Conservation (phyloP, 106 monocot genomes). For the Acorus calamus region DNA sequence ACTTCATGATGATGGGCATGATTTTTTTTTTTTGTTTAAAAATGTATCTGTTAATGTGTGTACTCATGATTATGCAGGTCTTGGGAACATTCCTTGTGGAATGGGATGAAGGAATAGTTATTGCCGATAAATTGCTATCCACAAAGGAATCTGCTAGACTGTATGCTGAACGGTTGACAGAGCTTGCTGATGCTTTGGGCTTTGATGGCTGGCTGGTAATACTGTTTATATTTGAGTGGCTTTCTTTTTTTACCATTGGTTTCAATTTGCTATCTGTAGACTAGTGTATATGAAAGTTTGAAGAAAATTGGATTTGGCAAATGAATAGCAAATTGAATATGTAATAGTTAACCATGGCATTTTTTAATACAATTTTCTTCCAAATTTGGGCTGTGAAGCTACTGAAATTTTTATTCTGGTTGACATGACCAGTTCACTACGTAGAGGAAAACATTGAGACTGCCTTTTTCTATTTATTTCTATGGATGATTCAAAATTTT, state of each 20-base stretch:
- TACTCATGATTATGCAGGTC: conserved; percentile 33
- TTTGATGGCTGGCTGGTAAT: conserved; percentile 99
- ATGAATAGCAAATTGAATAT: not conserved
- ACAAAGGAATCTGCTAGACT: conserved; percentile 52
- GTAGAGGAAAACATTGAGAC: too few species aligned
- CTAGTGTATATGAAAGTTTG: not conserved
- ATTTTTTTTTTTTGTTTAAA: too few species aligned
- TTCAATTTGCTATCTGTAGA: not conserved
- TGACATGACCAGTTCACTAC: too few species aligned
- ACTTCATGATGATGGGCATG: too few species aligned
- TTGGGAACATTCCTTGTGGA: conserved; percentile 82
- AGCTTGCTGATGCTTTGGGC: conserved; percentile 58
- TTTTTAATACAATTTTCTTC: not conserved
- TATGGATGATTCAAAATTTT: too few species aligned
- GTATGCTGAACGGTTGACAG: conserved; percentile 76
- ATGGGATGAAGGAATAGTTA: conserved; percentile 57
- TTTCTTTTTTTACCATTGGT: not conserved
- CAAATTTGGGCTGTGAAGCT: not conserved
- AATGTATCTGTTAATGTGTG: too few species aligned
- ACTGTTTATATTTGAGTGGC: not conserved
- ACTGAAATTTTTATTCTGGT: too few species aligned
- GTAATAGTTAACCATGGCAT: not conserved
- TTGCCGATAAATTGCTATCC: conserved; percentile 45
- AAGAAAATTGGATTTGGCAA: not conserved
- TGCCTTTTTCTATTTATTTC: too few species aligned